Conservation (phyloP, 768 basidiomycete species). For the Gymnopilus dilepis region DNA sequence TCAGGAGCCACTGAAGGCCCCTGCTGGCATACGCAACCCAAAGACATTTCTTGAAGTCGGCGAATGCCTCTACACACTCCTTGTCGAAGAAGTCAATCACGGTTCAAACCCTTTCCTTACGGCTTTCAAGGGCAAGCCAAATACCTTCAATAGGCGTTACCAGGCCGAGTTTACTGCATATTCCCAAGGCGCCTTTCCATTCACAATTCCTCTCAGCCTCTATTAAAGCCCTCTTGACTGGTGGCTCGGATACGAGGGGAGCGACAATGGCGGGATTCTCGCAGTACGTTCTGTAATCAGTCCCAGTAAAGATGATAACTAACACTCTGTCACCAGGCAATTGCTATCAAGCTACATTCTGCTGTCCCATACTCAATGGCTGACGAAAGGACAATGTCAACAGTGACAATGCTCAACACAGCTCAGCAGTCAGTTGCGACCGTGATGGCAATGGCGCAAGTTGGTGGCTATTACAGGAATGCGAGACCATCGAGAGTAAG, state of each 20-base stretch:
- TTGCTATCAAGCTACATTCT: constrained; percentile 38
- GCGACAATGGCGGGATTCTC: constrained; percentile 33
- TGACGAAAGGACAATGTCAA: constrained; percentile 42
- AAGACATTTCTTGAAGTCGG: constrained; percentile 33
- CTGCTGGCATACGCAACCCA: constrained; percentile 27
- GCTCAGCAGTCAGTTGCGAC: constrained; percentile 33
- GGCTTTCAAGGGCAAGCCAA: constrained; percentile 22
- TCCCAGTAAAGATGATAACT: not conserved
- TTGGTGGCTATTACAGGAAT: constrained; percentile 23
- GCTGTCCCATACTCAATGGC: constrained; percentile 42
- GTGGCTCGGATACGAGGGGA: constrained; percentile 27
- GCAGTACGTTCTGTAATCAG: constrained; percentile 29
- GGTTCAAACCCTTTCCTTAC: constrained; percentile 23
- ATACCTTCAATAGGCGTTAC: constrained; percentile 22
- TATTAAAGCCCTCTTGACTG: constrained; percentile 27
- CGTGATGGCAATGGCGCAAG: constrained; percentile 30
- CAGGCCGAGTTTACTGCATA: constrained; percentile 32
- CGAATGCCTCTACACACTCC: constrained; percentile 23
- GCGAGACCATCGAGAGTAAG: constrained; percentile 18
- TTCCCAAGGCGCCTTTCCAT: constrained; percentile 31
- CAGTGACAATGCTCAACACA: constrained; percentile 37
- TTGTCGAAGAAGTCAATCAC: constrained; percentile 25
- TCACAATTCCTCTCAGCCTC: constrained; percentile 25
- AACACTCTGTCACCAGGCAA: constrained; percentile 26
- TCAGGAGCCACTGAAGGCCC: constrained; percentile 21